phyloP scores from a whole-genome alignment of 164 flowering plant genomes.

The Akebia trifoliata region DNA sequence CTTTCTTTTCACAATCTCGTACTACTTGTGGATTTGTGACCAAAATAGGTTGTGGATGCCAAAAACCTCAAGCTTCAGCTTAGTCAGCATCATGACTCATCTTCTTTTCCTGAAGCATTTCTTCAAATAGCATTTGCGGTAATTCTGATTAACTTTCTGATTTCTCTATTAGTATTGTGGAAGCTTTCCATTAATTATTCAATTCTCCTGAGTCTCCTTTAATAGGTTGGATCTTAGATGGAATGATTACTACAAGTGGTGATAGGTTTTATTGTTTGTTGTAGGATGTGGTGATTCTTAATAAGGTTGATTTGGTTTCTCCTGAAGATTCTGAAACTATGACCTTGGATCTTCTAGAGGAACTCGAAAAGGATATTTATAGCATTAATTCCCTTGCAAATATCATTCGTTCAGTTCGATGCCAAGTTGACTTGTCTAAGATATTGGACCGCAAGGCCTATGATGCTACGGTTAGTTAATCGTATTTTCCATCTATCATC shows the following conservation, averaged over 20 bases:
- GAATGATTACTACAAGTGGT: neutral
- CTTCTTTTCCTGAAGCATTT: conserved; percentile 84
- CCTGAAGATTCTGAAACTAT: conserved; percentile 34
- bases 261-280: conserved; percentile 17
- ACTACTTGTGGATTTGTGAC: neutral
- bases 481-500: conserved; percentile 6
- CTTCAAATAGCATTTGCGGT: conserved; percentile 95
- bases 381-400: conserved; percentile 73
- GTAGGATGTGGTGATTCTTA: conserved; percentile 88
- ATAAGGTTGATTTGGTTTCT: conserved; percentile 91
- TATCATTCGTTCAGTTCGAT: conserved; percentile 59
- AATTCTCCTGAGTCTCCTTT: neutral
- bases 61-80: conserved; percentile 79
- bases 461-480: conserved; percentile 61
- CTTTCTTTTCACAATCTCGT: neutral
- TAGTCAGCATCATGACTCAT: conserved; percentile 39
- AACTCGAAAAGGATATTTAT: conserved; percentile 73
- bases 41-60: conserved; percentile 82
- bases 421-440: conserved; percentile 81
- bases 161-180: neutral
- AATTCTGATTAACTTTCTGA: conserved; percentile 11
- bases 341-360: conserved; percentile 32
- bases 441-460: conserved; percentile 73
- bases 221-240: conserved; percentile 1
- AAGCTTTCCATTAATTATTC: conserved; percentile 1